Base-by-base conservation (phyloP, 2,329 filamentous ascomycete species). In the Teratosphaeria zuluensis region DNA sequence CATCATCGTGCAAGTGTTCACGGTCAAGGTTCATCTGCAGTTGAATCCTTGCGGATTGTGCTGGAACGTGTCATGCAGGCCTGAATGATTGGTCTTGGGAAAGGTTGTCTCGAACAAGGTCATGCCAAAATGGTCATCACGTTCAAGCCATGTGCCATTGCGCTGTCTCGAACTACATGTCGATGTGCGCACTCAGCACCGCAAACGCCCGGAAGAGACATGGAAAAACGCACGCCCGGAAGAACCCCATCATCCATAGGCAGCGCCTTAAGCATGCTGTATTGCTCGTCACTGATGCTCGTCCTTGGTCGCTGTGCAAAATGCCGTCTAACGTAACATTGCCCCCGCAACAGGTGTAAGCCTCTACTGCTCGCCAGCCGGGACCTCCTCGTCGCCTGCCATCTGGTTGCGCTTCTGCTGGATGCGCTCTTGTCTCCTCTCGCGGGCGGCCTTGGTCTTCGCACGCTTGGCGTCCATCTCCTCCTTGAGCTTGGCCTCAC, bases 401-500 rank as follows among this genome's bases (percentile, higher is more conserved):
- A 95, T 78, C 75, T 90, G 91, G 75, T 84, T 87, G 78, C 91
- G 86, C 92, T 99, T 99, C 78, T 88, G 87, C 76, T 82, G 79
- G 77, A 88, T 84, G 80, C 95, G 89, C 84, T 96, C 90, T 80
- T 87, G 81, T 87, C 94, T 94, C 84, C 94, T 88, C 88, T 97
- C 94, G 82, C 94, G 91, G 74, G 94, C 94, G 76, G 94, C 94
- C 92, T 96, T 97, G 87, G 91, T 97, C 91, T 96, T 96, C 79
- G 91, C 90, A 83, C 94, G 91, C 88, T 96, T 97, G 84, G 89
- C 90, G 78, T 97, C 94, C 94, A 99, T 99, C 84, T 97, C 92
- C 78, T 97, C 92, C 88, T 95, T 92, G 80, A 99, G 86, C 75
- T 86, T 81, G 81, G 86, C 86, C 88, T 97, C 94, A 80, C 94